These are phyloP conservation scores for Suhomyces kilbournensis DNA, from an alignment of 805 yeast species.

Conservation along the genomic window DNA sequence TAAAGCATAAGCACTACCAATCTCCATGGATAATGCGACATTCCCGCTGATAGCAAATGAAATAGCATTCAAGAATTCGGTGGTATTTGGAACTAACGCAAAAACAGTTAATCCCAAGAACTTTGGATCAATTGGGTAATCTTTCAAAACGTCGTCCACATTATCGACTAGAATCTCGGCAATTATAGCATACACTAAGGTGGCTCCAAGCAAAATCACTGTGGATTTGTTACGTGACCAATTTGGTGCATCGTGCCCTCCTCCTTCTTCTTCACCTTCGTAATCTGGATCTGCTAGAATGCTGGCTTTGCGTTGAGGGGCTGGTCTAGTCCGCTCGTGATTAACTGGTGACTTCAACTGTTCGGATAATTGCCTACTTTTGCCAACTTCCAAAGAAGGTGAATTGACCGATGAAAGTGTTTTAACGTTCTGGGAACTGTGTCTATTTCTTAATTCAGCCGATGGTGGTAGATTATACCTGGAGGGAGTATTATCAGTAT, in stretches of 20 bases:
- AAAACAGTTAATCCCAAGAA: constrained; percentile 90
- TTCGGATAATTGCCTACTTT: constrained; percentile 10
- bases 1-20: constrained; percentile 94
- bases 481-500: constrained; percentile 6
- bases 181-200: constrained; percentile 83
- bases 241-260: constrained; percentile 95
- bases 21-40: constrained; percentile 95
- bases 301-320: constrained; percentile 1
- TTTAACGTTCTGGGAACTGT: background rate
- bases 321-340: background rate
- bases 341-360: background rate
- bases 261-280: constrained; percentile 33
- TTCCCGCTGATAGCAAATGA: constrained; percentile 96
- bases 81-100: constrained; percentile 94
- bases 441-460: constrained; percentile 9
- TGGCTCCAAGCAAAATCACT: constrained; percentile 76
- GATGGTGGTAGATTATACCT: constrained; percentile 15
- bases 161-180: constrained; percentile 93
- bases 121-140: constrained; percentile 84
- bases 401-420: background rate
- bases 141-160: constrained; percentile 79
- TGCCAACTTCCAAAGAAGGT: constrained; percentile 14
- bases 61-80: constrained; percentile 94
- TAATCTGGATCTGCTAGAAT: constrained; percentile 5
- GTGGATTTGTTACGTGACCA: constrained; percentile 90